Percentiles rank a stretch among this genome's conserved stretches.
Evolutionary conservation across 768 basidiomycete species (phyloP).

Genomic region (Pisolithus orientalis): DNA sequence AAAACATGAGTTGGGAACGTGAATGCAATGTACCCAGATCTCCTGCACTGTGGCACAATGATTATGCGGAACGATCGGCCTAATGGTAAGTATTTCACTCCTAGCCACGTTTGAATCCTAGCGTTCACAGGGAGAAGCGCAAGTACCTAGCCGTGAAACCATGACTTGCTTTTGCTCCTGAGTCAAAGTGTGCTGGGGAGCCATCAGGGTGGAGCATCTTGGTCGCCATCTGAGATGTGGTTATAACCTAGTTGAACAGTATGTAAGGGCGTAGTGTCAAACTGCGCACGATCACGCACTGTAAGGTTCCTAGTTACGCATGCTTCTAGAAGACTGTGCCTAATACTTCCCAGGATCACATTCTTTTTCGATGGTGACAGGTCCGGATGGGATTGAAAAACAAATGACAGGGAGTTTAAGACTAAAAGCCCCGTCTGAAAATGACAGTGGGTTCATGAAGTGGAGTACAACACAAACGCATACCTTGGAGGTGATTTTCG

Average conservation of each 20-base stretch:
- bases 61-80: slow-evolving; percentile 38
- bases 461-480: slow-evolving; percentile 13
- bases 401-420: slow-evolving; percentile 61
- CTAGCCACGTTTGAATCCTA: slow-evolving; percentile 14
- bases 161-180: slow-evolving; percentile 57
- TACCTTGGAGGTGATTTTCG: slow-evolving; percentile 47
- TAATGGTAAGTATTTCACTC: slow-evolving; percentile 36
- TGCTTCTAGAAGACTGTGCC: slow-evolving; percentile 45
- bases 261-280: slow-evolving; percentile 3
- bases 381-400: slow-evolving; percentile 47
- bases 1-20: slow-evolving; percentile 6
- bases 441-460: slow-evolving; percentile 6
- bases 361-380: slow-evolving; percentile 34
- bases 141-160: slow-evolving; percentile 58
- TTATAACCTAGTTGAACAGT: slow-evolving; percentile 36
- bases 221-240: slow-evolving; percentile 65
- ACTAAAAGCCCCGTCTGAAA: slow-evolving; percentile 54
- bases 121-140: slow-evolving; percentile 2
- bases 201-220: slow-evolving; percentile 63
- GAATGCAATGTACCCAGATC: slow-evolving; percentile 33
- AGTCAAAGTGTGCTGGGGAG: slow-evolving; percentile 57
- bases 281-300: slow-evolving; percentile 27
- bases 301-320: slow-evolving; percentile 43
- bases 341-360: slow-evolving; percentile 44
- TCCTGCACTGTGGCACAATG: slow-evolving; percentile 35